Conservation (phyloP, 352 stramenopile species). For the Pythium dissimile region DNA sequence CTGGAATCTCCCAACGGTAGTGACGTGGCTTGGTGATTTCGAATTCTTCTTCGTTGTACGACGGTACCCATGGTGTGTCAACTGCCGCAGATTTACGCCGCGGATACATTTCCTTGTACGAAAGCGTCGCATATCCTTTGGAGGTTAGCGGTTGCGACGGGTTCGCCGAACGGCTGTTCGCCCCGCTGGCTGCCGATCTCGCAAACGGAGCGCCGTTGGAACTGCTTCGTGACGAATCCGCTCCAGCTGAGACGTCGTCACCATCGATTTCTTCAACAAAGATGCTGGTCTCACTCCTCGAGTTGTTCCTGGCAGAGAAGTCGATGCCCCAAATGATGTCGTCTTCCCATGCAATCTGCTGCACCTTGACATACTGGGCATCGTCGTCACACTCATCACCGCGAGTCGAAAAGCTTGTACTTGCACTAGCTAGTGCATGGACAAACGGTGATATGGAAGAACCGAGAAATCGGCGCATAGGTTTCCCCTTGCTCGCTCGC, state of each 20-base stretch:
- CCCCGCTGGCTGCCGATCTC: neutral
- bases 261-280: conserved; percentile 57
- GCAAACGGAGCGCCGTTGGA: conserved; percentile 6
- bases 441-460: conserved; percentile 61
- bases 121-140: conserved; percentile 7
- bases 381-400: conserved; percentile 32
- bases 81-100: conserved; percentile 11
- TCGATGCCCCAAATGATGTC: conserved; percentile 78
- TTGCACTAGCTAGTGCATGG: conserved; percentile 22
- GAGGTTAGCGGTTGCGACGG: neutral
- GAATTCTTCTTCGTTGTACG: conserved; percentile 35
- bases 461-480: conserved; percentile 64
- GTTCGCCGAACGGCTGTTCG: neutral
- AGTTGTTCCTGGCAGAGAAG: conserved; percentile 32
- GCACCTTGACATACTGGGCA: conserved; percentile 73
- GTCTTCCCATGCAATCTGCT: conserved; percentile 81
- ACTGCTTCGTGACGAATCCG: neutral
- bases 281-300: conserved; percentile 11
- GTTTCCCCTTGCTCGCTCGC: conserved; percentile 47
- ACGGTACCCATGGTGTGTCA: conserved; percentile 29
- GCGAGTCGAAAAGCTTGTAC: conserved; percentile 14
- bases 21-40: conserved; percentile 74
- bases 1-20: conserved; percentile 72
- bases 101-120: conserved; percentile 28
- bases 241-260: neutral